phyloP scores from a whole-genome alignment of 768 basidiomycete genomes.

The Agaricus sinodeliciosus region DNA sequence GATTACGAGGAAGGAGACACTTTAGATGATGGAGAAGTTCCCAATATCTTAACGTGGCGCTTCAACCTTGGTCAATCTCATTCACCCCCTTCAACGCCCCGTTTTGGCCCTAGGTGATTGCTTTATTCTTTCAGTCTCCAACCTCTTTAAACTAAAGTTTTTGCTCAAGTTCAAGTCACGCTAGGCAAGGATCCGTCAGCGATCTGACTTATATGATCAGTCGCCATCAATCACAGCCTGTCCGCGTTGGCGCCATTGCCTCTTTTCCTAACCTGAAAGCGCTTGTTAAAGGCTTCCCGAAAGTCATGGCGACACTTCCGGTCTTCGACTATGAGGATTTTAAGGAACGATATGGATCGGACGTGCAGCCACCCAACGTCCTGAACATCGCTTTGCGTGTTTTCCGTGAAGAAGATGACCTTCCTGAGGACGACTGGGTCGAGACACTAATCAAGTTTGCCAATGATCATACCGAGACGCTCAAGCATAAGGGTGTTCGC shows the following conservation, averaged over 20 bases:
- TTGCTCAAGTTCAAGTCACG: conserved; percentile 43
- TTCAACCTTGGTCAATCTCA: conserved; percentile 92
- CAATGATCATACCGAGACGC: conserved; percentile 56
- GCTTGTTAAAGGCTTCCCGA: conserved; percentile 67
- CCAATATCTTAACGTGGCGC: conserved; percentile 82
- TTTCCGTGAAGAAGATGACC: conserved; percentile 75
- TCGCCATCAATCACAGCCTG: conserved; percentile 80
- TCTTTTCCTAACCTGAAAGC: conserved; percentile 76
- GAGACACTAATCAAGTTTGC: conserved; percentile 63
- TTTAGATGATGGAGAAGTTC: conserved; percentile 75
- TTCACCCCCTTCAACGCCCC: conserved; percentile 81
- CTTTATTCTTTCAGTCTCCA: background rate
- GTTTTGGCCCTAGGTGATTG: conserved; percentile 43
- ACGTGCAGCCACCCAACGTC: conserved; percentile 81
- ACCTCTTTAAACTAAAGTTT: background rate
- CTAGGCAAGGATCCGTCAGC: conserved; percentile 86
- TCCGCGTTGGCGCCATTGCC: conserved; percentile 86
- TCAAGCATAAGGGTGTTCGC: conserved; percentile 76
- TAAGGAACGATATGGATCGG: conserved; percentile 65
- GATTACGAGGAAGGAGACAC: conserved; percentile 94
- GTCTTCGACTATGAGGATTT: conserved; percentile 67
- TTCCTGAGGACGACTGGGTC: conserved; percentile 72
- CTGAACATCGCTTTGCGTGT: conserved; percentile 90
- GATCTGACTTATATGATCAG: conserved; percentile 92
- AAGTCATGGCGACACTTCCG: conserved; percentile 69